Evolutionary conservation across 208 protist species (phyloP), one percentile per base, ranked within the genome.

Genomic region (Trypanosomatidae sp.): DNA sequence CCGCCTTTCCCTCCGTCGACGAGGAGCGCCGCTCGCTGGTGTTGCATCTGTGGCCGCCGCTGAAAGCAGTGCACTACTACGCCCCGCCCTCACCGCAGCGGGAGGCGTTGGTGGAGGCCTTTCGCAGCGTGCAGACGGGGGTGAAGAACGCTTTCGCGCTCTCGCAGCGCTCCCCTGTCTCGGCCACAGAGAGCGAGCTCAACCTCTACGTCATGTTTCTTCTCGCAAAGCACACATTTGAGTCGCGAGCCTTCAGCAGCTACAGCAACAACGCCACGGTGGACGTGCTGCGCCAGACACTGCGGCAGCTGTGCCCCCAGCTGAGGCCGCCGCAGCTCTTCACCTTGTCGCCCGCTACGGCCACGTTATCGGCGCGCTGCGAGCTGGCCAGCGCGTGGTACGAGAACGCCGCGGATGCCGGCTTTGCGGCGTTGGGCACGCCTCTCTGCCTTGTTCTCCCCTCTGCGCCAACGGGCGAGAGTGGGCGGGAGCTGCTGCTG

Each of bases 311-410:
- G 22, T 53, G 25, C 4, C 74, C 74, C 4, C 76, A 67, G 56
- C 47, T 49, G 44, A 33, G 3, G 3, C 69, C 19, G 41, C 36
- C 33, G 6, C 33, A 53, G 46, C 53, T 69, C 69, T 80, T 75
- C 50, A 74, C 55, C 13, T 46, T 80, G 1, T 52, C 76, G 7
- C 13, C 62, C 19, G 0, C 69, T 33, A 66, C 76, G 1, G 41
- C 56, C 5, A 44, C 39, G 2, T 55, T 80, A 2, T 75, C 76
- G 1, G 58, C 53, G 1, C 69, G 78, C 44, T 88, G 83, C 67
- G 86, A 91, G 71, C 62, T 91, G 55, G 70, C 81, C 0, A 80
- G 79, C n/a, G 81, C 79, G 47, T 79, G 73, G 39, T 67, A 82
- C 66, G 22, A 53, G 4, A 62, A 74, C 60, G 22, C 41, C 30